Evolutionary conservation across 2,329 filamentous ascomycete genomes (phyloP), one percentile per base, ranked within the genome.

Genomic region (Diaporthe citrichinensis): DNA sequence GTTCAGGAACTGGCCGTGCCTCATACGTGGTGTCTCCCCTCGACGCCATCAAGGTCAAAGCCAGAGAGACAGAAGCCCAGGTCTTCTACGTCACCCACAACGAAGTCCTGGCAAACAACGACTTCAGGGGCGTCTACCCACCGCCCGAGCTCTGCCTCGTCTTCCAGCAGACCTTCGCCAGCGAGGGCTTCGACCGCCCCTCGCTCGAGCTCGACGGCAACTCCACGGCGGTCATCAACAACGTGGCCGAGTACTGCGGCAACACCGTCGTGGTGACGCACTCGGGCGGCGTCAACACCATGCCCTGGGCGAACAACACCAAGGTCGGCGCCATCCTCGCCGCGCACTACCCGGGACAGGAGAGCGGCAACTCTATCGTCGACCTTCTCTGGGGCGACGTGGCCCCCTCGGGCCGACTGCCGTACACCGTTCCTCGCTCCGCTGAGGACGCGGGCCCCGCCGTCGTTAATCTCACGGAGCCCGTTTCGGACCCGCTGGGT

Each of bases 281-380:
- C 79, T 86, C 90, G 1, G 90, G 93, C 23, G 92, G 92, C 0
- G 85, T 90, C 55, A 81, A 89, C 0, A 83, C 90, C 80, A 87
- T 91, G 76, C 84, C 88, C 4, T 92, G 87, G 83, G 87, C 88
- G 55, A 83, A 89, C 39, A 86, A 90, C 79, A 85, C 86, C 3
- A 92, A 92, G 79, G 86, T 92, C 44, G 91, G 89, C 4, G 91
- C 90, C 20, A 88, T 93, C 58, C 80, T 93, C 10, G 91, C 87
- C 77, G 90, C 90, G 14, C 89, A 90, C 80, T 84, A 92, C 90
- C 91, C 0, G 7, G 91, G 91, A 8, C 87, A 93, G 79, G 88
- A 93, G 77, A 88, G 87, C 20, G 92, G 92, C 2, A 90, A 91
- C 76, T 85, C 90, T 0, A 87, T 93, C 36, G 88, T 88, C 3